These are phyloP conservation scores for Tetrahymena elliotti DNA, from an alignment of 73 alveolate genomes.

Conservation along the genomic window DNA sequence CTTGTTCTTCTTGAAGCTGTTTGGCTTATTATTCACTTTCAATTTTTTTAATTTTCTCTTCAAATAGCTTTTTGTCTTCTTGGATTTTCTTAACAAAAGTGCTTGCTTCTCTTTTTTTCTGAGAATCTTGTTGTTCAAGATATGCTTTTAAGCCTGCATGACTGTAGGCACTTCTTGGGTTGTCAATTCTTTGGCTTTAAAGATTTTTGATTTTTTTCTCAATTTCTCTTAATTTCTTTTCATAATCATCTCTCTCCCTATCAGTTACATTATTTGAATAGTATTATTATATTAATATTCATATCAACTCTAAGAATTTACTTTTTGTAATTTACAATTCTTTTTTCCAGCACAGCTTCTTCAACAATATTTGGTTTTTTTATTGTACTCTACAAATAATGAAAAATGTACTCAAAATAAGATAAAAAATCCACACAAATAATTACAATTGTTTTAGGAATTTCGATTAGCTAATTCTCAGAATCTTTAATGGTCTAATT, in stretches of 20 bases:
- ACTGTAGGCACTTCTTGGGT: neutral
- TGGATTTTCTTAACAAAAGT: neutral
- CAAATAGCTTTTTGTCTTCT: neutral
- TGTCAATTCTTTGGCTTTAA: neutral
- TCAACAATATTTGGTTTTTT: neutral
- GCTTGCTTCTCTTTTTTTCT: neutral
- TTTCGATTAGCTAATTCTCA: neutral
- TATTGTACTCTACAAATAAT: neutral
- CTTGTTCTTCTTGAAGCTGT: neutral
- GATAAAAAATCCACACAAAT: neutral
- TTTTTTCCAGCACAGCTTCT: neutral
- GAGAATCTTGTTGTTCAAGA: neutral
- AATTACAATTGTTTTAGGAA: neutral
- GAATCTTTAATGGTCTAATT: neutral
- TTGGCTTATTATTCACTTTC: neutral
- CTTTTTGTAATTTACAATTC: neutral
- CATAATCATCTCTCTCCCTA: neutral
- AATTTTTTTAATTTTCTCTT: neutral
- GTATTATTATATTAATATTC: neutral
- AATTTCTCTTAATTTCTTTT: neutral
- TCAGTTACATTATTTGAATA: neutral
- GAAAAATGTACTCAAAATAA: neutral
- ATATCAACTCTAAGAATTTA: neutral
- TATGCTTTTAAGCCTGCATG: neutral
- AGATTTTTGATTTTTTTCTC: neutral